Evolutionary conservation across 257 asterid genomes (phyloP).

Genomic region (Rhazya stricta): DNA sequence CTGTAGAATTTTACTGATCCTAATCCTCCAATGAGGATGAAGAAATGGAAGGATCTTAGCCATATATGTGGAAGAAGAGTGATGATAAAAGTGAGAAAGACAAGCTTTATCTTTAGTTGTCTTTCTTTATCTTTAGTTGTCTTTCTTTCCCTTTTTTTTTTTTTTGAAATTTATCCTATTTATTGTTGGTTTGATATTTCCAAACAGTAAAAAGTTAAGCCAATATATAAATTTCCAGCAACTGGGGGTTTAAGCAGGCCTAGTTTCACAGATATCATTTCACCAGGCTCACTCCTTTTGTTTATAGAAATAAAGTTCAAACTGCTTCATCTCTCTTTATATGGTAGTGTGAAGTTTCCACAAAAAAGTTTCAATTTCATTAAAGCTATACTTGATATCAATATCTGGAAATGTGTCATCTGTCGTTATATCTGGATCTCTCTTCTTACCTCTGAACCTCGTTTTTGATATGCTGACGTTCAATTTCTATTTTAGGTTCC

Average conservation of each 20-base stretch:
- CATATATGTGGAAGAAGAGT: neutral
- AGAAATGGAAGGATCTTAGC: neutral
- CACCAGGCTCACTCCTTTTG: neutral
- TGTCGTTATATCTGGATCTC: neutral
- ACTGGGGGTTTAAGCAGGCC: neutral
- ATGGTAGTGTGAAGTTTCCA: neutral
- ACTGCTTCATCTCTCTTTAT: neutral
- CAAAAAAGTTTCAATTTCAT: neutral
- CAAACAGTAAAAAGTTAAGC: neutral
- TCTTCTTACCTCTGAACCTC: neutral
- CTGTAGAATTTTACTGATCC: neutral
- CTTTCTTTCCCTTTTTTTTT: too few relatives aligned
- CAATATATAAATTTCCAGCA: neutral
- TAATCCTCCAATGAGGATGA: neutral
- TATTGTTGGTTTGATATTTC: neutral
- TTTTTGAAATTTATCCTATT: neutral
- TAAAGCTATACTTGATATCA: neutral
- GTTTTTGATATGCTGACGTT: neutral
- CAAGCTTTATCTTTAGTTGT: too few relatives aligned
- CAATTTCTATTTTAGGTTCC: conserved; percentile 63
- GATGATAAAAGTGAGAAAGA: neutral
- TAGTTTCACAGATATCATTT: neutral
- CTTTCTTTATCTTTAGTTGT: too few relatives aligned
- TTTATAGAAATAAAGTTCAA: neutral
- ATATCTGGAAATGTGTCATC: neutral